Evolutionary conservation across 805 yeast genomes (phyloP).

Genomic region (Kodamaea neixiangensis): DNA sequence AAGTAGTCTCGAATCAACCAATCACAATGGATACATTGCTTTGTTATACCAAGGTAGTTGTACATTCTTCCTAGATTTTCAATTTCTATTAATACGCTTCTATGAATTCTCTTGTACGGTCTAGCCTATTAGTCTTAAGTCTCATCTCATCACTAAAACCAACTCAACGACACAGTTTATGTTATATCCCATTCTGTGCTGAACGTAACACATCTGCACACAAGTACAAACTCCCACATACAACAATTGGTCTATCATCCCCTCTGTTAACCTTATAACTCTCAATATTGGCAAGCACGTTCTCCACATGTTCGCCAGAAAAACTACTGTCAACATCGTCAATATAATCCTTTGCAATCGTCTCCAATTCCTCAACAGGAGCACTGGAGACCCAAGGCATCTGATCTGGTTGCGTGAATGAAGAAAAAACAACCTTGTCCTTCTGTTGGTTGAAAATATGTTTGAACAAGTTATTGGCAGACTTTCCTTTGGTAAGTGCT

Average conservation of each 20-base stretch:
- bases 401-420: constrained; percentile 71
- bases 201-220: constrained; percentile 41
- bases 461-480: constrained; percentile 50
- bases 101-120: too few species aligned
- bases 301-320: constrained; percentile 13
- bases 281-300: constrained; percentile 16
- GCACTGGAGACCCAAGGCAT: constrained; percentile 91
- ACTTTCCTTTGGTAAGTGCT: constrained; percentile 78
- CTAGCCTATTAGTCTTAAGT: too few species aligned
- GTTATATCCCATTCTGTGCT: not conserved
- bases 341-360: constrained; percentile 22
- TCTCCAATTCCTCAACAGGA: constrained; percentile 30
- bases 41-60: too few species aligned
- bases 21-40: too few species aligned
- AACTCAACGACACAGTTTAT: not conserved
- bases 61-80: too few species aligned
- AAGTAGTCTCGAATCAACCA: too few species aligned
- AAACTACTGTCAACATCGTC: constrained; percentile 20
- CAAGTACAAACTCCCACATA: constrained; percentile 45
- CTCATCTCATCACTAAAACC: too few species aligned
- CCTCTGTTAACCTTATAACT: constrained; percentile 16
- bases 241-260: constrained; percentile 32
- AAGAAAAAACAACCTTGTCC: constrained; percentile 64
- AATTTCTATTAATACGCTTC: too few species aligned
- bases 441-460: constrained; percentile 45